Evolutionary conservation across 768 basidiomycete species (phyloP), one percentile per base, ranked within the genome.

Genomic region (Neoboletus brunneissimus): DNA sequence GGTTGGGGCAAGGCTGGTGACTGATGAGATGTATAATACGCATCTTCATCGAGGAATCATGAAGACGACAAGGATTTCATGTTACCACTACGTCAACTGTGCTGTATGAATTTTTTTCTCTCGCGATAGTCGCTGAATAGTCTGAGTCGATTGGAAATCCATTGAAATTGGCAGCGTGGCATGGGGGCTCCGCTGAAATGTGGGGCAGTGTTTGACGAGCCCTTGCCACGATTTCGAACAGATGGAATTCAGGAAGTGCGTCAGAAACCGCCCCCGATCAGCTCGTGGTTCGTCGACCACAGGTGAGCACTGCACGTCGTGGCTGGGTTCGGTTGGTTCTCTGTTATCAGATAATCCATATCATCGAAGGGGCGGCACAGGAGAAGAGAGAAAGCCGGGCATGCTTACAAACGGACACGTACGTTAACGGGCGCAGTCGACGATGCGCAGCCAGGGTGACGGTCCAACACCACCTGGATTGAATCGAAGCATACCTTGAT

Each of bases 251-350:
- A 32, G 56, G 58, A 63, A 67, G 57, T 34, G 55, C 54, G 48
- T 41, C 54, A 44, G 43, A 55, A 57, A 57, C 56, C 59, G 61
- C 65, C 61, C 58, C 68, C 67, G 67, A 70, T 68, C 67, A 60
- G 40, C 58, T n/a, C 49, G 43, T 54, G 61, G 57, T 58, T 61
- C 67, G 51, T 20, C 48, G 56, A 70, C 67, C 68, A 68, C 67
- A 70, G 67, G 55, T 53, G 51, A 47, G 59, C 65, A 63, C 58
- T 49, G 64, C 68, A 63, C 18, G 41, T 6, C 27, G 27, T 27
- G 48, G 49, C 35, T 20, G 32, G 8, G 44, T 57, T 35, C 52
- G 49, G 55, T 27, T 32, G 9, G 41, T 45, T 31, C 23, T 3
- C 40, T 38, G 59, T 37, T 57, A 65, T 59, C 60, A 63, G 67